Evolutionary conservation across 1,284 basidiomycete genomes (phyloP).

Genomic region (Ustilago cynodontis): DNA sequence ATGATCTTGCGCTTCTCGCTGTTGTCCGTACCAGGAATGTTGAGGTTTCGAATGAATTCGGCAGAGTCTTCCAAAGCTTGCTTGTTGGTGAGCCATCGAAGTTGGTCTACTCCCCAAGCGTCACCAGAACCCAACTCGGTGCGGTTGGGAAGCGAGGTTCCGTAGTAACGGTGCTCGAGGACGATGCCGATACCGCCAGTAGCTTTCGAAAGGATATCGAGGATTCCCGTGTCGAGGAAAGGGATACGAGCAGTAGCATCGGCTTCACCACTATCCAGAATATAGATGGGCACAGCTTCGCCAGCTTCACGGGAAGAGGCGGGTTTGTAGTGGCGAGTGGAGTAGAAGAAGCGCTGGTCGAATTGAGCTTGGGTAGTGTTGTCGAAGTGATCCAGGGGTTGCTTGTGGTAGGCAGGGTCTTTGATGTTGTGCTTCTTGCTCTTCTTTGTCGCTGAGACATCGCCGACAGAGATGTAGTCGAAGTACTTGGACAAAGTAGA

Average conservation of each 20-base stretch:
- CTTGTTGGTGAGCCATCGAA: constrained; percentile 85
- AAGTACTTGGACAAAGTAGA: constrained; percentile 20
- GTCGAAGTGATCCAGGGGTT: constrained; percentile 82
- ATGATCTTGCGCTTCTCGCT: constrained; percentile 78
- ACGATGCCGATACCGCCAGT: constrained; percentile 87
- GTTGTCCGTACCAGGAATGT: constrained; percentile 79
- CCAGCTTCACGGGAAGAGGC: constrained; percentile 81
- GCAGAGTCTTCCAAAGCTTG: constrained; percentile 93
- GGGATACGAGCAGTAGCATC: constrained; percentile 58
- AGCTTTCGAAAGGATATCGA: constrained; percentile 83
- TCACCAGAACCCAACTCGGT: constrained; percentile 77
- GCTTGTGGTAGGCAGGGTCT: constrained; percentile 74
- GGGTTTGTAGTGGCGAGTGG: constrained; percentile 82
- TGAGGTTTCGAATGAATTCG: constrained; percentile 85
- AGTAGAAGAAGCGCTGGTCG: constrained; percentile 83
- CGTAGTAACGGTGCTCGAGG: constrained; percentile 77
- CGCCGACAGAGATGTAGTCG: constrained; percentile 18
- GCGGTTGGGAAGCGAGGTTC: constrained; percentile 81
- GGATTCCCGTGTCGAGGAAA: constrained; percentile 76
- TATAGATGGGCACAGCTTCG: constrained; percentile 63
- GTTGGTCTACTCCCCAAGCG: constrained; percentile 70
- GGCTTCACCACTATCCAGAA: constrained; percentile 70
- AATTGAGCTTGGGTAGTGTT: constrained; percentile 71
- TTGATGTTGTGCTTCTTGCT: constrained; percentile 38
- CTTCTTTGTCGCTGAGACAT: not conserved